Conservation (phyloP, 345 rosid genomes). For the Sonneratia caseolaris region DNA sequence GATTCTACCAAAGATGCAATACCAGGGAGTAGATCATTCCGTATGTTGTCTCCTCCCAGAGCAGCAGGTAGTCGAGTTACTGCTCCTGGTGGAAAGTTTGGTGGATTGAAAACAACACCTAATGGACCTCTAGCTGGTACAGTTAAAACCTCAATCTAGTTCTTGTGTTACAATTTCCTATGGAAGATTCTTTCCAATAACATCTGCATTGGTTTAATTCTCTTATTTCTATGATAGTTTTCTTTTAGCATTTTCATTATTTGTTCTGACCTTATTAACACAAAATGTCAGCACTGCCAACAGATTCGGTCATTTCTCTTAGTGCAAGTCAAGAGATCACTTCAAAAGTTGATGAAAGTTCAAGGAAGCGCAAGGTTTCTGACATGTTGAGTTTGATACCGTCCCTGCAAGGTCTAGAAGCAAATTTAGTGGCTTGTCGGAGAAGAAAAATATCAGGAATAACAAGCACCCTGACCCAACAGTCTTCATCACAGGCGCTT, state of each 20-base stretch:
- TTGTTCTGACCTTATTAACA: slow-evolving; percentile 20
- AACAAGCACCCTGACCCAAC: slow-evolving; percentile 23
- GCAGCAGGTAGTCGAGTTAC: slow-evolving; percentile 30
- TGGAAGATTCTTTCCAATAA: slow-evolving; percentile 55
- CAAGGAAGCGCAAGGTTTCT: slow-evolving; percentile 56
- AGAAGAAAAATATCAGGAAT: slow-evolving; percentile 40
- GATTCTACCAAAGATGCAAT: slow-evolving; percentile 26
- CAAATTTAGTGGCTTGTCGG: slow-evolving; percentile 31
- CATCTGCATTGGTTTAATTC: not conserved
- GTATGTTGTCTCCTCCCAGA: slow-evolving; percentile 52
- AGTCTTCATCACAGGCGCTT: slow-evolving; percentile 32
- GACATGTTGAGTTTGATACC: slow-evolving; percentile 73
- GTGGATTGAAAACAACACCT: slow-evolving; percentile 35
- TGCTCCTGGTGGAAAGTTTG: slow-evolving; percentile 34
- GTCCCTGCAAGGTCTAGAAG: slow-evolving; percentile 53
- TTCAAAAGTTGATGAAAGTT: slow-evolving; percentile 35
- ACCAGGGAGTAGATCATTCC: slow-evolving; percentile 33
- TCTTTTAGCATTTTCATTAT: slow-evolving; percentile 4
- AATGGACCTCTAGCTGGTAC: slow-evolving; percentile 34
- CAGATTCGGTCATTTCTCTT: slow-evolving; percentile 27
- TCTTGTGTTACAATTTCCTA: slow-evolving; percentile 49
- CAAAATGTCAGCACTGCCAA: slow-evolving; percentile 43
- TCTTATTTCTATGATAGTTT: slow-evolving; percentile 6
- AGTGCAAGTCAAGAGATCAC: slow-evolving; percentile 31
- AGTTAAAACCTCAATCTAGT: slow-evolving; percentile 28